Evolutionary conservation across 805 yeast genomes (phyloP).

Genomic region (Cyberlindnera petersonii): DNA sequence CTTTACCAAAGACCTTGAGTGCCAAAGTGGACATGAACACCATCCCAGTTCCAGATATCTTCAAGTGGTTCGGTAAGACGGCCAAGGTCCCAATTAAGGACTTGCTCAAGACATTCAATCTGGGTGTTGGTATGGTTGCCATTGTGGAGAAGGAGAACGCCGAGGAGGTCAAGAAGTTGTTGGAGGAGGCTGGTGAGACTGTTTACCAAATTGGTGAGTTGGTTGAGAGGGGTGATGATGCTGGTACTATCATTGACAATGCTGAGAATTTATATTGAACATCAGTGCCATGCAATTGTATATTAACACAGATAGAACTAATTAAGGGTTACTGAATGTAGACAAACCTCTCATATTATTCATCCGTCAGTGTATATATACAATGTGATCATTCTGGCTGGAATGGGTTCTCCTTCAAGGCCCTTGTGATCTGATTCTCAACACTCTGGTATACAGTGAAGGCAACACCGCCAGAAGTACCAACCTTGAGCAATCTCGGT

Average conservation of each 20-base stretch:
- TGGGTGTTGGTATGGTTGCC: slow-evolving; percentile 96
- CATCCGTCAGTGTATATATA: background rate
- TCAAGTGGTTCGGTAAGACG: slow-evolving; percentile 88
- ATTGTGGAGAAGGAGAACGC: slow-evolving; percentile 73
- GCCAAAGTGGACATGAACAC: slow-evolving; percentile 74
- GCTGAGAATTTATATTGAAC: slow-evolving; percentile 18
- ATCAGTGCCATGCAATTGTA: background rate
- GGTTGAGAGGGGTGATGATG: slow-evolving; percentile 41
- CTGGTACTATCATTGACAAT: slow-evolving; percentile 50
- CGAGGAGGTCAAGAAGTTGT: slow-evolving; percentile 45
- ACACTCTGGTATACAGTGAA: slow-evolving; percentile 58
- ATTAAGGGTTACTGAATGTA: background rate
- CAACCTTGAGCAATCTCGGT: slow-evolving; percentile 68
- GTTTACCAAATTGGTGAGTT: slow-evolving; percentile 69
- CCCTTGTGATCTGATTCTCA: slow-evolving; percentile 41
- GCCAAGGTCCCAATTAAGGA: slow-evolving; percentile 88
- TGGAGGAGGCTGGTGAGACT: slow-evolving; percentile 66
- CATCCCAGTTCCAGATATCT: slow-evolving; percentile 86
- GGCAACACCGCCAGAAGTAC: slow-evolving; percentile 67
- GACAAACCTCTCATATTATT: background rate
- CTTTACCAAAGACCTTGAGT: slow-evolving; percentile 73
- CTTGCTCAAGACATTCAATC: slow-evolving; percentile 84
- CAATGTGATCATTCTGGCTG: slow-evolving; percentile 22
- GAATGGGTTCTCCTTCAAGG: slow-evolving; percentile 37
- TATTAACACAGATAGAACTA: slow-evolving; percentile 3